phyloP scores from a whole-genome alignment of 306 rosid genomes.

The Malus asiatica region DNA sequence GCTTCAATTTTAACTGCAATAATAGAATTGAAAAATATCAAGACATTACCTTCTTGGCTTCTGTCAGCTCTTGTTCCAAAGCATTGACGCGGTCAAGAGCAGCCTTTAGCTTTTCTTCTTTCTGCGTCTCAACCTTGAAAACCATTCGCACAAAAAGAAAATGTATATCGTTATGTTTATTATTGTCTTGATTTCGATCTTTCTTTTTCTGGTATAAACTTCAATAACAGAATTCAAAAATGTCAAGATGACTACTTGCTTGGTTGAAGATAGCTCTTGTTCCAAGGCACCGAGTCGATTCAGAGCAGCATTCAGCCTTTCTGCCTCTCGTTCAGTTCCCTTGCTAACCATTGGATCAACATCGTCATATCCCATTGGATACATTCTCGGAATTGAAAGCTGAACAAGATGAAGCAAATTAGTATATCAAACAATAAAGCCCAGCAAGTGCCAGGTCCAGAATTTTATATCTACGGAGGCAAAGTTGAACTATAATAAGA shows the following conservation, averaged over 20 bases:
- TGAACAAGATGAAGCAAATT: slow-evolving; percentile 17
- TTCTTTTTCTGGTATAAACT: neutral
- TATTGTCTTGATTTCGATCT: neutral
- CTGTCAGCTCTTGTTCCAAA: slow-evolving; percentile 11
- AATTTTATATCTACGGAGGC: neutral
- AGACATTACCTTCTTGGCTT: slow-evolving; percentile 3
- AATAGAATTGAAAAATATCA: neutral
- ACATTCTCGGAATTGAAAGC: slow-evolving; percentile 23
- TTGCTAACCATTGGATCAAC: slow-evolving; percentile 37
- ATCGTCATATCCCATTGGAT: slow-evolving; percentile 7
- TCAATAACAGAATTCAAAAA: neutral
- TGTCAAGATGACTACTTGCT: slow-evolving; percentile 43
- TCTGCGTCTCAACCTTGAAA: slow-evolving; percentile 7
- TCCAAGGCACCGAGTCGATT: slow-evolving; percentile 45
- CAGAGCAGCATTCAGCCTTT: slow-evolving; percentile 47
- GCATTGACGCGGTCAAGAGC: slow-evolving; percentile 2
- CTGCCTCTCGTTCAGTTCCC: slow-evolving; percentile 57
- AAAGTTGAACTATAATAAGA: neutral
- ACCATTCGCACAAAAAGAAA: neutral
- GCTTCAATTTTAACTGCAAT: neutral
- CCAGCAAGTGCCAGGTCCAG: neutral
- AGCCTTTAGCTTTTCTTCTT: slow-evolving; percentile 8
- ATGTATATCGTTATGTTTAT: neutral
- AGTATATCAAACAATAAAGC: neutral
- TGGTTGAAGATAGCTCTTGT: slow-evolving; percentile 43